These are phyloP conservation scores for Eruca vesicaria DNA, from an alignment of 441 rosid species.

Conservation along the genomic window DNA sequence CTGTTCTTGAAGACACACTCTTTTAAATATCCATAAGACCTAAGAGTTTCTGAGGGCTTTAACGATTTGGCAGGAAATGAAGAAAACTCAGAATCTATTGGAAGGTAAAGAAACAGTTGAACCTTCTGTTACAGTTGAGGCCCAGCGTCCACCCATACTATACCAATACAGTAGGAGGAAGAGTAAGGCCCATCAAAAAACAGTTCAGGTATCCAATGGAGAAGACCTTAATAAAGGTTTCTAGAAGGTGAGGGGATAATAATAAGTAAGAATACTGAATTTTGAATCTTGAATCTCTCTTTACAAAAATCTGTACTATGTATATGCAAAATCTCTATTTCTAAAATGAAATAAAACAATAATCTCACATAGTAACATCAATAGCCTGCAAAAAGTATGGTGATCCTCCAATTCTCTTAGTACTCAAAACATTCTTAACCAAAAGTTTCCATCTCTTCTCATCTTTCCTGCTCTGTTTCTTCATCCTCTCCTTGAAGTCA, in stretches of 20 bases:
- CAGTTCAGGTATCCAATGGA: neutral
- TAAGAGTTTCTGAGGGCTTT: neutral
- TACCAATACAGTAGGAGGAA: neutral
- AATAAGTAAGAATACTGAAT: neutral
- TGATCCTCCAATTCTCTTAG: conserved; percentile 58
- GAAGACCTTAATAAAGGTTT: neutral
- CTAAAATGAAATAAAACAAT: neutral
- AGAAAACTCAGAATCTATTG: conserved; percentile 2
- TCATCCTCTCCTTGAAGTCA: conserved; percentile 66
- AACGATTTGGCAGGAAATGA: conserved; percentile 12
- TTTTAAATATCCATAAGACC: neutral
- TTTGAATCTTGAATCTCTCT: conserved; percentile 4
- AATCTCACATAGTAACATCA: conserved; percentile 26
- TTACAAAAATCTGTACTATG: conserved; percentile 2
- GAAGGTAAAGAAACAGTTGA: neutral
- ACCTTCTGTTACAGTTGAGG: neutral
- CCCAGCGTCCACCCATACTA: neutral
- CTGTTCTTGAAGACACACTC: neutral
- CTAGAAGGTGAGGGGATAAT: too few species aligned
- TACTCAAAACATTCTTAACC: conserved; percentile 62
- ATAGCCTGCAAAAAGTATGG: conserved; percentile 45
- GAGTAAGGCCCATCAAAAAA: neutral
- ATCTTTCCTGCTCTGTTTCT: conserved; percentile 78
- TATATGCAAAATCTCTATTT: neutral
- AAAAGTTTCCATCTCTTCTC: conserved; percentile 74